A percentile compares a stretch with the other conserved stretches of the same genome.
These are phyloP conservation scores for Zygnema cylindricum DNA, from an alignment of 139 green algal genomes.

Conservation along the genomic window DNA sequence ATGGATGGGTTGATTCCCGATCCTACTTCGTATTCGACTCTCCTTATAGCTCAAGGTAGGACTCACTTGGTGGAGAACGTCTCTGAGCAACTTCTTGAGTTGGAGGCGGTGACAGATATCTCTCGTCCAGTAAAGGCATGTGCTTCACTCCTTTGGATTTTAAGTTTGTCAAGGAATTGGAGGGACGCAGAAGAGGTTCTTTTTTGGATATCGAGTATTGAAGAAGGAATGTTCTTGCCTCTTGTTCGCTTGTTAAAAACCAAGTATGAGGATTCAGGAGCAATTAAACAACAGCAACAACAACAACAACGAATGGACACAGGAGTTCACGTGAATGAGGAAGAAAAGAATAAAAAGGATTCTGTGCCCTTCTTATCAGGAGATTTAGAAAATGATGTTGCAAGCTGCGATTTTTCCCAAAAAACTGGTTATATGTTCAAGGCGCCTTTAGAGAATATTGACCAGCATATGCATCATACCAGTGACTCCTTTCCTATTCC, in stretches of 20 bases:
- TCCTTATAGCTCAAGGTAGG: neutral
- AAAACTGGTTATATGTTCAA: neutral
- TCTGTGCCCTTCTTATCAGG: neutral
- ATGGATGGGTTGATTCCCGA: neutral
- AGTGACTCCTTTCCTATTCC: neutral
- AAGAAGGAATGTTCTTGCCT: slow-evolving; percentile 2
- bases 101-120: neutral
- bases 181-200: neutral
- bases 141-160: neutral
- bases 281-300: neutral
- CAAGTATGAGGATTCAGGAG: neutral
- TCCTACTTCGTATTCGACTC: neutral
- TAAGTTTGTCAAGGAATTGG: neutral
- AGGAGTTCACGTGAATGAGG: neutral
- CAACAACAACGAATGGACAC: neutral
- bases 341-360: neutral
- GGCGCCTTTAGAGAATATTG: neutral
- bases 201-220: neutral
- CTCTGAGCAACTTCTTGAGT: slow-evolving; percentile 17
- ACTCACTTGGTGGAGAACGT: neutral
- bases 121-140: neutral
- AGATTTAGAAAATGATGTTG: neutral
- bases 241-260: neutral
- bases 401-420: neutral
- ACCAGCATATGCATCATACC: no score